These are phyloP conservation scores for Agrocybe pediades DNA, from an alignment of 768 basidiomycete species.

Conservation along the genomic window DNA sequence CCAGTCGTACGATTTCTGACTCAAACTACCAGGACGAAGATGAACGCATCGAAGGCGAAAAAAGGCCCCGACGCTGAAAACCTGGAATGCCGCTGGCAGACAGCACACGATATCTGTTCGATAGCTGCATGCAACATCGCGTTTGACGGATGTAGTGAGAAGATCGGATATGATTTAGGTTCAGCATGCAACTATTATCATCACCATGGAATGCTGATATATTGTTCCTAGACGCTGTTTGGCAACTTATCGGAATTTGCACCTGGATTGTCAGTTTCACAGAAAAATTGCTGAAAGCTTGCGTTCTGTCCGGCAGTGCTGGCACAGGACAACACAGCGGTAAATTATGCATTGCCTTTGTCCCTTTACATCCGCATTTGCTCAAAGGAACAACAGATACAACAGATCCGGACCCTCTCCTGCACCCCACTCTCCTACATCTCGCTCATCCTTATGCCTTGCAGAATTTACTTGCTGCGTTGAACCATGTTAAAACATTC, in stretches of 20 bases:
- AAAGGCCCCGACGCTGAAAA: constrained; percentile 38
- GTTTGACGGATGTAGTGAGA: constrained; percentile 68
- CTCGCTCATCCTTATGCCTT: constrained; percentile 64
- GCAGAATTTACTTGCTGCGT: constrained; percentile 47
- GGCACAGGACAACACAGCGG: constrained; percentile 7
- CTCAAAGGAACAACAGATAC: not conserved
- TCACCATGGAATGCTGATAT: not conserved
- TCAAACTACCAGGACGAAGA: constrained; percentile 4
- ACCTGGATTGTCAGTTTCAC: constrained; percentile 64
- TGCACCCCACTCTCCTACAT: constrained; percentile 49
- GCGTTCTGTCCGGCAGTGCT: constrained; percentile 39
- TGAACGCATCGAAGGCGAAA: constrained; percentile 18
- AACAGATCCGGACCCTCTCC: constrained; percentile 5
- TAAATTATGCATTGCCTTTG: not conserved
- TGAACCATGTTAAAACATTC: constrained; percentile 62
- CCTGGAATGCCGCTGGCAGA: constrained; percentile 52
- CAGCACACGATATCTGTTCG: constrained; percentile 69
- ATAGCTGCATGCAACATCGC: constrained; percentile 59
- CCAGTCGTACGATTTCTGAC: not conserved
- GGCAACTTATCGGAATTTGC: constrained; percentile 69
- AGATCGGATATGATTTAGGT: constrained; percentile 67
- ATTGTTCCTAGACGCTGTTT: constrained; percentile 56
- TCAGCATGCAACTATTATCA: constrained; percentile 8
- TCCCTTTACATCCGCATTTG: not conserved
- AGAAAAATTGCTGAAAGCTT: constrained; percentile 61